Percentiles rank a stretch among this genome's conserved stretches.
Evolutionary conservation across 257 asterid genomes (phyloP).

Genomic region (Solanum paucissectum): DNA sequence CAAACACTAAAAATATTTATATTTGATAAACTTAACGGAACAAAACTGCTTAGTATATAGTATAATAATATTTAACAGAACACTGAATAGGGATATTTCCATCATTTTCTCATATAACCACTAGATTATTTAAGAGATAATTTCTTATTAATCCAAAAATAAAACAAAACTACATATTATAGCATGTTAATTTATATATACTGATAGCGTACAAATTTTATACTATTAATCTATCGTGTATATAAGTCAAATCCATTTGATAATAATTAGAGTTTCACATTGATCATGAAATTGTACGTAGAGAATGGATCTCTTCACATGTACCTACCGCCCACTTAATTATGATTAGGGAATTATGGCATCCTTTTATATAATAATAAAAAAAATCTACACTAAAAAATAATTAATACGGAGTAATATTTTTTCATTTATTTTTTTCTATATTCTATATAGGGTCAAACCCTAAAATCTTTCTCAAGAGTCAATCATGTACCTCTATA

Average conservation of each 20-base stretch:
- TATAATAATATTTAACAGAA: no score
- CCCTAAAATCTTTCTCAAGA: not conserved
- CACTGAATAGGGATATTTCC: not conserved
- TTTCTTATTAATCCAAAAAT: not conserved
- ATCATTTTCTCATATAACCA: no score
- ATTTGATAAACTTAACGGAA: no score
- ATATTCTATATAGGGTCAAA: not conserved
- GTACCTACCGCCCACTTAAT: not conserved
- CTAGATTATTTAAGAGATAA: no score
- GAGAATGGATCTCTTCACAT: not conserved
- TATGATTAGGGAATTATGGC: not conserved
- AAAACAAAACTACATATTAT: not conserved
- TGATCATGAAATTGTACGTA: not conserved
- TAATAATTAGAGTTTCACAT: not conserved
- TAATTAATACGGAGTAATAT: not conserved
- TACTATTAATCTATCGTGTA: not conserved
- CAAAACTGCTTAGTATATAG: no score
- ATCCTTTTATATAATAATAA: not conserved
- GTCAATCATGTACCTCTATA: not conserved
- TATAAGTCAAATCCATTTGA: not conserved
- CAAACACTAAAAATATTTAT: no score
- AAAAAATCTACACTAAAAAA: not conserved
- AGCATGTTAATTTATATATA: not conserved
- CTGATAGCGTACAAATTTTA: not conserved
- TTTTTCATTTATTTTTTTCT: not conserved